Percentiles rank a stretch among this genome's conserved stretches.
phyloP scores from a whole-genome alignment of 257 asterid species.

The Solanum megistacrolobum region DNA sequence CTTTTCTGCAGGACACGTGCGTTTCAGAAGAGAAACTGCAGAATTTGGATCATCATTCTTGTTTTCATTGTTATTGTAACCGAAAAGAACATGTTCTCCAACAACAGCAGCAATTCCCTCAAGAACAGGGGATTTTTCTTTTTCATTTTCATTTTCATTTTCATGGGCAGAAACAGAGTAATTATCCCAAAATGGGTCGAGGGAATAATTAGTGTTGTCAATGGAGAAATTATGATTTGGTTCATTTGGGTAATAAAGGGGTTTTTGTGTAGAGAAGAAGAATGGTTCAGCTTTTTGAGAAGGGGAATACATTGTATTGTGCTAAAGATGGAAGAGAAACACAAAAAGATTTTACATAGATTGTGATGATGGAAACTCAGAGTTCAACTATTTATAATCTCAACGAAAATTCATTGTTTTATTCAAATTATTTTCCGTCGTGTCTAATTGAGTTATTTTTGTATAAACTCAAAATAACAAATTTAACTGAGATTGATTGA shows the following conservation, averaged over 20 bases:
- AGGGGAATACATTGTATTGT: conserved; percentile 6
- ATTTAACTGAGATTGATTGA: too few relatives aligned
- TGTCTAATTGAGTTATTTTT: too few relatives aligned
- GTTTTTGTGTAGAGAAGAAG: conserved; percentile 13
- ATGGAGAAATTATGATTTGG: background rate
- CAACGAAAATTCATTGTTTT: background rate
- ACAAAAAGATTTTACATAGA: background rate
- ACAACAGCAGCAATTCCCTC: conserved; percentile 87
- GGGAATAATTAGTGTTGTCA: background rate
- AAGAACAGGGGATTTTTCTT: conserved; percentile 20
- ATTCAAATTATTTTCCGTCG: too few relatives aligned
- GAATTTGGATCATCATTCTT: background rate
- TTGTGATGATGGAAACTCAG: conserved; percentile 6
- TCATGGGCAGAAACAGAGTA: background rate
- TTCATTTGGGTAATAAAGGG: background rate
- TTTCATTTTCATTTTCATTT: background rate
- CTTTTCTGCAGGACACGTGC: background rate
- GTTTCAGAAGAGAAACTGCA: too few relatives aligned
- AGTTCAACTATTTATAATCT: conserved; percentile 27
- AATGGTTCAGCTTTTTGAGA: conserved; percentile 10
- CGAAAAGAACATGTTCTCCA: conserved; percentile 62
- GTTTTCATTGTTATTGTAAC: background rate
- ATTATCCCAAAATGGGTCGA: background rate
- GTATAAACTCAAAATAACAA: rapidly evolving
- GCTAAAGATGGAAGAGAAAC: background rate